Conservation (phyloP, 2,329 filamentous ascomycete genomes). For the Shiraia sp. region DNA sequence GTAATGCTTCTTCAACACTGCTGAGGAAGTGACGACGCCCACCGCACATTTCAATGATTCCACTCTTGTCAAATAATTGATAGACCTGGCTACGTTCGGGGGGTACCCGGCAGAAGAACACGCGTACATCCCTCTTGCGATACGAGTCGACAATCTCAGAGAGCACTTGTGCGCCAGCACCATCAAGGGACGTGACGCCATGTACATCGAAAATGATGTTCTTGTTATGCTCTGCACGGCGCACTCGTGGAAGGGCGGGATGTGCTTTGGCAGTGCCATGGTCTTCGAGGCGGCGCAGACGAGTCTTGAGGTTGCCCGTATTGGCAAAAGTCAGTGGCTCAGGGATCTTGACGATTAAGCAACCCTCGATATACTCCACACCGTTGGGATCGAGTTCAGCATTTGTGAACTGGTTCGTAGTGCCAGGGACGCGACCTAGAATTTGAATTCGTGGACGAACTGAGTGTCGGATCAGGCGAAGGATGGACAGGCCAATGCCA, state of each 20-base stretch:
- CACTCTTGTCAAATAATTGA: slow-evolving; percentile 73
- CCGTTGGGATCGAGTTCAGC: slow-evolving; percentile 72
- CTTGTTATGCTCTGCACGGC: slow-evolving; percentile 77
- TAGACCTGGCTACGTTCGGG: slow-evolving; percentile 63
- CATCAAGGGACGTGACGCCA: slow-evolving; percentile 93
- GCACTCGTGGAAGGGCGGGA: slow-evolving; percentile 80
- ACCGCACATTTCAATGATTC: slow-evolving; percentile 83
- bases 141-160: slow-evolving; percentile 86
- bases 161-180: slow-evolving; percentile 88
- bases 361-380: slow-evolving; percentile 88
- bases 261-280: slow-evolving; percentile 87
- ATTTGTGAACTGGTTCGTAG: slow-evolving; percentile 77
- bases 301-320: slow-evolving; percentile 85
- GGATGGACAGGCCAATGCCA: slow-evolving; percentile 85
- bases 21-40: slow-evolving; percentile 77
- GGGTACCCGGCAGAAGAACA: slow-evolving; percentile 71
- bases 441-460: slow-evolving; percentile 96
- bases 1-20: slow-evolving; percentile 82
- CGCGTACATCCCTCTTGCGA: slow-evolving; percentile 72
- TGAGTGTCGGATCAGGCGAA: slow-evolving; percentile 87
- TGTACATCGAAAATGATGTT: slow-evolving; percentile 98
- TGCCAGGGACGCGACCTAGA: slow-evolving; percentile 83
- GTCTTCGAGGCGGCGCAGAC: slow-evolving; percentile 80
- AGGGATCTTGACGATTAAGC: slow-evolving; percentile 94
- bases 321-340: slow-evolving; percentile 97